Conservation (phyloP, 1,284 basidiomycete species). For the Thelephora terrestris region DNA sequence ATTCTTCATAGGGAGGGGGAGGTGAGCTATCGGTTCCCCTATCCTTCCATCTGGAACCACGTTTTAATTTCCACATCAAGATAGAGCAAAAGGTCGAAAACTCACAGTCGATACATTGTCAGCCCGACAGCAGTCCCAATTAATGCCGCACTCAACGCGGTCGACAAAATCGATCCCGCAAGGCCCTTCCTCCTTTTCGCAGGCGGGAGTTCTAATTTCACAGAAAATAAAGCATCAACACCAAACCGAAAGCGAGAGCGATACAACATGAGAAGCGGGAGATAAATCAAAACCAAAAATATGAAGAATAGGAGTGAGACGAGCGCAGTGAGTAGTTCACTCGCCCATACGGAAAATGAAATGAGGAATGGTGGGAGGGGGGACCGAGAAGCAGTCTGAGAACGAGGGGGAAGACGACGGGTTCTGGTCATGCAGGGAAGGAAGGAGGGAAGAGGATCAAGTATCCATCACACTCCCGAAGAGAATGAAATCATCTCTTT, state of each 20-base stretch:
- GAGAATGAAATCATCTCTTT: too few species aligned
- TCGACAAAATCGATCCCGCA: slow-evolving; percentile 68
- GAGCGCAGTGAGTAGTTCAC: too few species aligned
- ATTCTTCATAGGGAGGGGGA: slow-evolving; percentile 57
- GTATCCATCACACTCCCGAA: too few species aligned
- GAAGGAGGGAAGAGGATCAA: too few species aligned
- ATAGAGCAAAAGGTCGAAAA: slow-evolving; percentile 9
- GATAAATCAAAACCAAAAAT: neutral
- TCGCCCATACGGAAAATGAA: too few species aligned
- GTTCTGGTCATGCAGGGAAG: too few species aligned
- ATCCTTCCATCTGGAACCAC: slow-evolving; percentile 48
- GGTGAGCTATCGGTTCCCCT: slow-evolving; percentile 43
- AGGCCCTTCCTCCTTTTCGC: slow-evolving; percentile 55
- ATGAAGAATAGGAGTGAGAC: too few species aligned
- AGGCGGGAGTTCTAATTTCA: slow-evolving; percentile 43
- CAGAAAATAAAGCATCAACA: slow-evolving; percentile 6
- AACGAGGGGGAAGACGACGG: too few species aligned
- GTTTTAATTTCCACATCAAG: slow-evolving; percentile 6
- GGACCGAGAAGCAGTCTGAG: too few species aligned
- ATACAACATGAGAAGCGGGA: neutral
- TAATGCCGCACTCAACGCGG: slow-evolving; percentile 69
- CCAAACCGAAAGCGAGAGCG: neutral
- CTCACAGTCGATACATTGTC: slow-evolving; percentile 74
- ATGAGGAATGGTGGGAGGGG: neutral
- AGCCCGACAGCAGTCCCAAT: slow-evolving; percentile 75